Evolutionary conservation across 805 yeast genomes (phyloP), one percentile per base, ranked within the genome.

Genomic region (Ogataea saltuana): DNA sequence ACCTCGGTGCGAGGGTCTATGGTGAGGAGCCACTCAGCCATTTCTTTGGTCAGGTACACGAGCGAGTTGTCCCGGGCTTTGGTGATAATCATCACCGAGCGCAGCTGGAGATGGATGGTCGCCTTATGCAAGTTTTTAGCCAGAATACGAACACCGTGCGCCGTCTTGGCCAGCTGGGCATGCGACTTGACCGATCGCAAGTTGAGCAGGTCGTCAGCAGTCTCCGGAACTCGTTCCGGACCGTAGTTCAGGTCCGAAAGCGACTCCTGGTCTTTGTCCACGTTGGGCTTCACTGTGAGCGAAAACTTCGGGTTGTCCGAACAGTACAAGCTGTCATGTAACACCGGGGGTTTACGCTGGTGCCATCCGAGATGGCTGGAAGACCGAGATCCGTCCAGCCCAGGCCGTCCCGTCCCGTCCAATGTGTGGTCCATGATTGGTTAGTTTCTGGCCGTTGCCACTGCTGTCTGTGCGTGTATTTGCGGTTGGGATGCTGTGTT

Each of bases 41-140:
- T 69, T 55, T 86, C 93, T 44, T 91, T 71, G 0, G 96, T 86
- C 34, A 88, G 67, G 55, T 78, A 81, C 6, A 85, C 80, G 40
- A 89, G 67, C 6, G 88, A 81, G 53, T 85, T 82, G 60, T 89
- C 97, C 42, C 95, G 73, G 1, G 95, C 93, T 62, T 88, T 88
- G n/a, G 96, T 88, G 15, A 89, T 89, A 11, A 88, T 78, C 80
- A 88, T 74, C 15, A 88, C 78, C 13, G 86, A 79, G 33, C 75
- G 74, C 15, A 85, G 81, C 42, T 83, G 82, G 16, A 88, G 63
- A 53, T 81, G 81, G 20, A 88, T 80, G 4, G 85, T 83, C 3
- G 90, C 86, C 51, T 79, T 78, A 41, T 80, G 73, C 28, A 86
- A 65, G 60, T 83, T 83, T 49, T 80, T 81, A n/a, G 87, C 84